Base-by-base conservation (phyloP, 2,329 filamentous ascomycete genomes). In the Endocalyx cinctus region DNA sequence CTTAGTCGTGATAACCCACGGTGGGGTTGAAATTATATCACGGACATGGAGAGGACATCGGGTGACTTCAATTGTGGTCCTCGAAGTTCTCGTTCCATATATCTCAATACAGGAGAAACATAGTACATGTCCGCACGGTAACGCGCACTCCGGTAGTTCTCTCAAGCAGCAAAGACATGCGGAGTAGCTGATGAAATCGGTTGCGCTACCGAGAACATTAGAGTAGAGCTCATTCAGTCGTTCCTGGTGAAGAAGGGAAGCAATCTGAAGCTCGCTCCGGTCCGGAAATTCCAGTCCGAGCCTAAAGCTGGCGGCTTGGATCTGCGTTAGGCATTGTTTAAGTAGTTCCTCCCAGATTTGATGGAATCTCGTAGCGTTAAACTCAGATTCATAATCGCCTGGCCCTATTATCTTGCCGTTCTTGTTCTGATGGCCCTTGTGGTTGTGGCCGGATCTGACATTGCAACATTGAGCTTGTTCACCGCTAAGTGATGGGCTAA, bases 331-430 rank as follows among this genome's bases (percentile, higher is more conserved):
- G 23, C 48, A 52, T 29, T 46, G 33, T 35, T 47, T 42, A 15
- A 57, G 46, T 8, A 54, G 39, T n/a, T 50, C 42, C 29, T 50
- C 51, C 53, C 53, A 57, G 6, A 41, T 36, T 3, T 46, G 43
- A 5, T 44, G 45, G 23, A 57, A 57, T 7, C 33, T 30, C 3
- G 41, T 27, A 10, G 36, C 31, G 28, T 50, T 44, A 35, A 57
- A 51, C 28, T 35, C 39, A 5, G 54, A 54, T 37, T 55, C 41
- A 35, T 56, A 57, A 25, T 51, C 50, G 5, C 54, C 54, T 31
- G 54, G 45, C n/a, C 54, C 54, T 16, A 57, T 57, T 31, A 57
- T 56, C 19, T 46, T 54, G 5, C 54, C 54, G 25, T 54, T 45
- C 25, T 46, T 50, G 32, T 57, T 56, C 34, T 57, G 54, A 29